These are phyloP conservation scores for Arbutus unedo DNA, from an alignment of 148 eudicot genomes.

Conservation along the genomic window DNA sequence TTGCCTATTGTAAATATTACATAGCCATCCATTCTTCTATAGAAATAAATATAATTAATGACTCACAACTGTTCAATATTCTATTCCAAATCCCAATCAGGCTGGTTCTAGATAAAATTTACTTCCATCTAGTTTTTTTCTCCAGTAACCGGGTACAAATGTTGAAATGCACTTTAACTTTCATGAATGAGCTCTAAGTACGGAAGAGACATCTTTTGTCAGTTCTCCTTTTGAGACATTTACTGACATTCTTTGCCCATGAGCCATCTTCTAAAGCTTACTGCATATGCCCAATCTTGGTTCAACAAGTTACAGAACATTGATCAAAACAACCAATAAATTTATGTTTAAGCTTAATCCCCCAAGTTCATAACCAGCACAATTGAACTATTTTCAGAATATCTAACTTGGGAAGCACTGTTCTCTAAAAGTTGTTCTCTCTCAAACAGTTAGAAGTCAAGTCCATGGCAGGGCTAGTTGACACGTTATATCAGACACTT, in stretches of 20 bases:
- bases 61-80: background rate
- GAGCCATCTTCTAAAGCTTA: background rate
- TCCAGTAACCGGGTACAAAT: background rate
- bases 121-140: background rate
- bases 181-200: background rate
- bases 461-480: too few species aligned
- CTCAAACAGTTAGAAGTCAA: too few species aligned
- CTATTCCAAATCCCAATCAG: background rate
- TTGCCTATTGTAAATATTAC: background rate
- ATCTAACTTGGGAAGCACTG: background rate
- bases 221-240: background rate
- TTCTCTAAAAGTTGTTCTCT: background rate
- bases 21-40: background rate
- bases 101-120: background rate
- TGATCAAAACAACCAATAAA: background rate
- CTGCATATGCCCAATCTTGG: background rate
- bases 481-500: too few species aligned
- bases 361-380: background rate
- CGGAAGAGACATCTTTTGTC: background rate
- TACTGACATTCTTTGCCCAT: background rate
- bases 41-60: background rate
- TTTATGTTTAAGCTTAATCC: background rate
- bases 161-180: background rate
- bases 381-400: background rate
- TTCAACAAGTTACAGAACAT: background rate